Evolutionary conservation across 768 basidiomycete genomes (phyloP).

Genomic region (Phlebiopsis flavidoalba): DNA sequence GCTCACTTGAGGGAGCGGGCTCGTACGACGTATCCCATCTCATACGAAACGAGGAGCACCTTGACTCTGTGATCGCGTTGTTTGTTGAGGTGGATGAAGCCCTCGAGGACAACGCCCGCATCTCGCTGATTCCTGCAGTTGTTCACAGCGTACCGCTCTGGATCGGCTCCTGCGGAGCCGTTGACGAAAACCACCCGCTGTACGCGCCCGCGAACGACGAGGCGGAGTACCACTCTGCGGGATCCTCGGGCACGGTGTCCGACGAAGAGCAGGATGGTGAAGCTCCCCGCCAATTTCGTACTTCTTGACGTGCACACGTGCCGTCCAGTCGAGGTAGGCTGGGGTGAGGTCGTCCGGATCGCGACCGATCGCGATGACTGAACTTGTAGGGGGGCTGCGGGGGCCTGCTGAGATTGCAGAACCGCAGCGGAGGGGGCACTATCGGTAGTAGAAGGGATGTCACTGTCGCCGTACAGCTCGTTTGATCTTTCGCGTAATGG

Average conservation of each 20-base stretch:
- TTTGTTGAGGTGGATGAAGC: not conserved
- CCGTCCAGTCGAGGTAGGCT: constrained; percentile 35
- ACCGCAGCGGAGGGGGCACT: not conserved
- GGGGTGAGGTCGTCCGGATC: not conserved
- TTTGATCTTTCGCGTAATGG: constrained; percentile 32
- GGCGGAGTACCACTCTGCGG: constrained; percentile 10
- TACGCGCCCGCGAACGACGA: constrained; percentile 37
- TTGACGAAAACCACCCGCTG: constrained; percentile 40
- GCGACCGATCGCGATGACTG: not conserved
- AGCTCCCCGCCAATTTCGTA: constrained; percentile 39
- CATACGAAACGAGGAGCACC: not conserved
- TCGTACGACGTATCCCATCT: not conserved
- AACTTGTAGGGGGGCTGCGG: not conserved
- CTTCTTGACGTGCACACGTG: constrained; percentile 36
- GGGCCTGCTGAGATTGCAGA: not conserved
- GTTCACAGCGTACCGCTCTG: too few relatives aligned
- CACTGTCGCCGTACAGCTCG: constrained; percentile 23
- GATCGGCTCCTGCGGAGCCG: constrained; percentile 19
- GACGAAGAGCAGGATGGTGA: constrained; percentile 43
- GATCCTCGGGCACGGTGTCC: constrained; percentile 35
- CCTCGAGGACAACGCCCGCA: not conserved
- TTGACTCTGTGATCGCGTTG: not conserved
- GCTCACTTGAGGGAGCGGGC: not conserved
- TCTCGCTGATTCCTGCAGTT: constrained; percentile 28
- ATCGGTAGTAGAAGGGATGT: not conserved